Evolutionary conservation across 2,329 filamentous ascomycete species (phyloP).

Genomic region (Alternaria triticina): DNA sequence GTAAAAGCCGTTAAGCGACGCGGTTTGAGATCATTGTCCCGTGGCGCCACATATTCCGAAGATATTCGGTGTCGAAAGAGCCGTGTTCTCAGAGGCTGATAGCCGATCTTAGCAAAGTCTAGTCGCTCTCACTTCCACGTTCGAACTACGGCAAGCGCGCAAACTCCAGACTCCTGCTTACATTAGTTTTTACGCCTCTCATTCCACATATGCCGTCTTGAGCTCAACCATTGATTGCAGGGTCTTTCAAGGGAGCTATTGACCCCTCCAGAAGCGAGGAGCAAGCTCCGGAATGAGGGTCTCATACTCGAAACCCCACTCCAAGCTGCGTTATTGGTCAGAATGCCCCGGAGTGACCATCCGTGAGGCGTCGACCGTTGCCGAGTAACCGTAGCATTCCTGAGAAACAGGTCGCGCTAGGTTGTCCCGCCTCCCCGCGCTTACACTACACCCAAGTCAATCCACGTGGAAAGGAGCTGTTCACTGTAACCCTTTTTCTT

Average conservation of each 20-base stretch:
- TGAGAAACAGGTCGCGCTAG: background rate
- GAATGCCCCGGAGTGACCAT: background rate
- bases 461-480: slow-evolving; percentile 9
- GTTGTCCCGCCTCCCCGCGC: slow-evolving; percentile 13
- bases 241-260: background rate
- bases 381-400: background rate
- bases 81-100: background rate
- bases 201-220: slow-evolving; percentile 1
- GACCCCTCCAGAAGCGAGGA: background rate
- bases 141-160: slow-evolving; percentile 7
- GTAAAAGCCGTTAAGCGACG: background rate
- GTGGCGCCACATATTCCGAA: slow-evolving; percentile 2
- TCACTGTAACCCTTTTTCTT: background rate
- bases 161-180: background rate
- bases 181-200: slow-evolving; percentile 1
- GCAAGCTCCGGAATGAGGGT: slow-evolving; percentile 2
- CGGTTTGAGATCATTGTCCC: background rate
- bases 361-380: slow-evolving; percentile 8
- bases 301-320: background rate
- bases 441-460: slow-evolving; percentile 4
- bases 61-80: slow-evolving; percentile 1
- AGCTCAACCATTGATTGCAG: background rate
- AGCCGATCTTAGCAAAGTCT: background rate
- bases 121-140: slow-evolving; percentile 5
- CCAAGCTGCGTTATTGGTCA: background rate